Evolutionary conservation across 2,329 filamentous ascomycete species (phyloP).

Genomic region (Epichloe coenophiala): DNA sequence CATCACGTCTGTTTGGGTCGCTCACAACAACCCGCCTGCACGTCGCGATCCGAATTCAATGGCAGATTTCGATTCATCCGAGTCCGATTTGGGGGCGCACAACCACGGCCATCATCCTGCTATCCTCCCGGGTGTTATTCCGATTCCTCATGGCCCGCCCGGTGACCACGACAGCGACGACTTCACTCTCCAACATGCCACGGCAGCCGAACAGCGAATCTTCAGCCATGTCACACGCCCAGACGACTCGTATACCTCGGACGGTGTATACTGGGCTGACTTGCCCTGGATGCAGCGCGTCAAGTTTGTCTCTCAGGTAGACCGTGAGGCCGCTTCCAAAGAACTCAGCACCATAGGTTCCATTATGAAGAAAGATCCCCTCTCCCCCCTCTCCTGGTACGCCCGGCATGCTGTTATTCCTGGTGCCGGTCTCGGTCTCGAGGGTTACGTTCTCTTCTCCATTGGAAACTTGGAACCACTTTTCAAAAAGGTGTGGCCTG

Average conservation of each 20-base stretch:
- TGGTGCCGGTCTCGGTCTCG: constrained; percentile 79
- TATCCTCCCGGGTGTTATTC: constrained; percentile 37
- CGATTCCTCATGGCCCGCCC: constrained; percentile 35
- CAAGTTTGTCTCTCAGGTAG: constrained; percentile 62
- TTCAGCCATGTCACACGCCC: constrained; percentile 76
- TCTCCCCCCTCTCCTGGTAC: constrained; percentile 76
- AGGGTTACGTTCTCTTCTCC: constrained; percentile 94
- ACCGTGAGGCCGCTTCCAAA: constrained; percentile 52
- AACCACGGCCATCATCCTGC: constrained; percentile 16
- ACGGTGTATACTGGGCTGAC: constrained; percentile 90
- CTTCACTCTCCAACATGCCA: constrained; percentile 27
- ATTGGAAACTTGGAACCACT: constrained; percentile 86
- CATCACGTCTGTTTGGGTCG: not conserved
- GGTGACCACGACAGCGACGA: constrained; percentile 36
- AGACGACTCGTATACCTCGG: constrained; percentile 71
- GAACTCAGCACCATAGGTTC: constrained; percentile 55
- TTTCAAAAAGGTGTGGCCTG: constrained; percentile 59
- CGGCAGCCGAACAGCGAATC: constrained; percentile 40
- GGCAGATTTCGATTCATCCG: constrained; percentile 3
- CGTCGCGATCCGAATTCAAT: not conserved
- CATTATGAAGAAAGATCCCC: constrained; percentile 77
- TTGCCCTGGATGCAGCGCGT: constrained; percentile 56
- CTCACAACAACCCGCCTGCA: not conserved
- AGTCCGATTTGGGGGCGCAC: constrained; percentile 2
- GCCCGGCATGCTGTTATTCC: constrained; percentile 84